Conservation (phyloP, 139 green algal genomes). For the Eudorina sp. region DNA sequence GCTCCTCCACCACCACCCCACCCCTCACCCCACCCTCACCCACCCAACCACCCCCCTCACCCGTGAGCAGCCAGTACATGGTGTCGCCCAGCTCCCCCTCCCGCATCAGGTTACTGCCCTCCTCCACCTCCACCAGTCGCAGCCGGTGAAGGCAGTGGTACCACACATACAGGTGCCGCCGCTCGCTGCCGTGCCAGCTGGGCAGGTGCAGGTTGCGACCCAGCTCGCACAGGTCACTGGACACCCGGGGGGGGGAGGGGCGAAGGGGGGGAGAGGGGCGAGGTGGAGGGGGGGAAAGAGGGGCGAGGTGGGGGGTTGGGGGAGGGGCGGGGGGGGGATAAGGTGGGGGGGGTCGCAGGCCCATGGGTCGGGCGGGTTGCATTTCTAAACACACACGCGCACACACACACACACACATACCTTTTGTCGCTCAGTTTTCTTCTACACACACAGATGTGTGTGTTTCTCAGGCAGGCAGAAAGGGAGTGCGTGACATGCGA, state of each 20-base stretch:
- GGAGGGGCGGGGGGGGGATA: not conserved
- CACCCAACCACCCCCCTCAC: not conserved
- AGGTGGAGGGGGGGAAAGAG: not conserved
- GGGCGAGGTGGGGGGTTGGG: not conserved
- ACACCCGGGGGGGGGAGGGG: not conserved
- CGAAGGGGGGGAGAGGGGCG: not conserved
- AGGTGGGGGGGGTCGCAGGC: too few relatives aligned
- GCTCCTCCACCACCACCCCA: too few relatives aligned
- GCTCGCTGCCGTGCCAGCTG: not conserved
- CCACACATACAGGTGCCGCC: conserved; percentile 41
- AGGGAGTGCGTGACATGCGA: not conserved
- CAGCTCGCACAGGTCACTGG: conserved; percentile 35
- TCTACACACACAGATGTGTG: too few relatives aligned
- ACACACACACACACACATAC: too few relatives aligned
- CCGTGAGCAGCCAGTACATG: conserved; percentile 26
- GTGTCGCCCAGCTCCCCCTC: conserved; percentile 3
- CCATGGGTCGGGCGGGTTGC: too few relatives aligned
- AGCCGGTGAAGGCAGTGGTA: conserved; percentile 43
- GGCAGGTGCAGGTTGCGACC: conserved; percentile 23
- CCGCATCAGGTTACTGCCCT: not conserved
- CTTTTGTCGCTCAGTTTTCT: too few relatives aligned
- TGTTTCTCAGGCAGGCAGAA: not conserved
- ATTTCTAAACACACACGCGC: too few relatives aligned
- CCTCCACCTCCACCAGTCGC: conserved; percentile 43
- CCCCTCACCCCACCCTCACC: too few relatives aligned